Conservation (phyloP, 768 basidiomycete genomes). For the Suillus variegatus region DNA sequence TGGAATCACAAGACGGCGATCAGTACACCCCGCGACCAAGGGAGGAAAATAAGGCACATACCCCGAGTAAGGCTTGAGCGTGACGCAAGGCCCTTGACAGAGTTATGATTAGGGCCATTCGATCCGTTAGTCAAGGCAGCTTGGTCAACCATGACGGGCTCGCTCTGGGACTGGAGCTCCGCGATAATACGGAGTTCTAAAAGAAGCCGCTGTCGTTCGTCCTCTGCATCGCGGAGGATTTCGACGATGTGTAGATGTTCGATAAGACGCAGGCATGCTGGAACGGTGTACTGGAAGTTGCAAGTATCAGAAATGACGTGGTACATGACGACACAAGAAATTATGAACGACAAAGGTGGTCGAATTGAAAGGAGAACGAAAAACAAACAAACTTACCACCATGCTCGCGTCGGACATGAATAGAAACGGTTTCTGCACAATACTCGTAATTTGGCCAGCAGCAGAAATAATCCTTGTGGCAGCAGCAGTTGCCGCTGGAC, state of each 20-base stretch:
- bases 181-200: slow-evolving; percentile 30
- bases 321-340: background rate
- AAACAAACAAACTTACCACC: slow-evolving; percentile 48
- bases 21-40: background rate
- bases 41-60: background rate
- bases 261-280: slow-evolving; percentile 71
- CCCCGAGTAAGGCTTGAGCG: slow-evolving; percentile 9
- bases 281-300: slow-evolving; percentile 61
- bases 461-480: slow-evolving; percentile 69
- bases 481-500: slow-evolving; percentile 61
- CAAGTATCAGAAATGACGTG: background rate
- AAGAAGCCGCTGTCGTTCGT: slow-evolving; percentile 43
- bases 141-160: background rate
- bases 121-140: background rate
- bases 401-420: slow-evolving; percentile 73
- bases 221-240: slow-evolving; percentile 66
- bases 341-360: background rate
- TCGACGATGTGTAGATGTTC: slow-evolving; percentile 74
- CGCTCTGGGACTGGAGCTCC: background rate
- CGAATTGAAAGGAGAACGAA: slow-evolving; percentile 1
- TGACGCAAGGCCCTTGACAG: background rate
- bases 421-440: slow-evolving; percentile 68
- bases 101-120: background rate
- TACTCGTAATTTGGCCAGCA: slow-evolving; percentile 64
- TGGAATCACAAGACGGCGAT: background rate